phyloP scores from a whole-genome alignment of 305 asterid genomes.

The Fraxinus dipetala region DNA sequence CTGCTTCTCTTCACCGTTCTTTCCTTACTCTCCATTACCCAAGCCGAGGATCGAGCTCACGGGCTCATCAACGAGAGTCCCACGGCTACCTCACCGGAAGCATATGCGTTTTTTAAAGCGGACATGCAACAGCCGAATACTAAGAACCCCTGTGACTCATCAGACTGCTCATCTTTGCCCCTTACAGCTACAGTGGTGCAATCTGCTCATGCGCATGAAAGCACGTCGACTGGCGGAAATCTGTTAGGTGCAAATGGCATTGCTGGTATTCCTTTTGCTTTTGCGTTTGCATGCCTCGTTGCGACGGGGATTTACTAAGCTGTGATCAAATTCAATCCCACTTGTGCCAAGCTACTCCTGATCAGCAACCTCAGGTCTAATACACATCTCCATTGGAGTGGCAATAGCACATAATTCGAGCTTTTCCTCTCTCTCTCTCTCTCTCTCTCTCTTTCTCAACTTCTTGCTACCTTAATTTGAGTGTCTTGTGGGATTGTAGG shows the following conservation, averaged over 20 bases:
- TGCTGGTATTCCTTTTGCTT: slow-evolving; percentile 41
- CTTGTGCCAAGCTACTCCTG: slow-evolving; percentile 28
- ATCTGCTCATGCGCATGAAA: slow-evolving; percentile 54
- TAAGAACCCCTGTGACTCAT: slow-evolving; percentile 21
- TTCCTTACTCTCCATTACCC: slow-evolving; percentile 28
- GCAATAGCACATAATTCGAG: not conserved
- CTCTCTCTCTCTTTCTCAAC: not conserved
- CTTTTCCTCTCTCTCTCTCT: not conserved
- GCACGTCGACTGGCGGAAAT: slow-evolving; percentile 13
- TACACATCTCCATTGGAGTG: not conserved
- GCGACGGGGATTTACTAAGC: slow-evolving; percentile 50
- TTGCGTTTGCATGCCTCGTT: slow-evolving; percentile 36
- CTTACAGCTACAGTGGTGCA: slow-evolving; percentile 49
- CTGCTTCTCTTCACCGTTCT: slow-evolving; percentile 33
- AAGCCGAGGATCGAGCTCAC: slow-evolving; percentile 58
- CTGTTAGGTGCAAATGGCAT: slow-evolving; percentile 46
- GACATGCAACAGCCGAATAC: slow-evolving; percentile 25
- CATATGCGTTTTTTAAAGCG: slow-evolving; percentile 67
- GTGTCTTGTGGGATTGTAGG: not conserved
- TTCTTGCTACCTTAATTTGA: not conserved
- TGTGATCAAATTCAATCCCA: slow-evolving; percentile 34
- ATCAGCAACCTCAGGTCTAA: slow-evolving; percentile 33
- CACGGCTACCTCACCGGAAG: slow-evolving; percentile 55
- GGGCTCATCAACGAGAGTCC: slow-evolving; percentile 55
- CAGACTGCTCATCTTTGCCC: slow-evolving; percentile 46